phyloP scores from a whole-genome alignment of 1,139 yeast genomes.

The Meyerozyma smithsonii region DNA sequence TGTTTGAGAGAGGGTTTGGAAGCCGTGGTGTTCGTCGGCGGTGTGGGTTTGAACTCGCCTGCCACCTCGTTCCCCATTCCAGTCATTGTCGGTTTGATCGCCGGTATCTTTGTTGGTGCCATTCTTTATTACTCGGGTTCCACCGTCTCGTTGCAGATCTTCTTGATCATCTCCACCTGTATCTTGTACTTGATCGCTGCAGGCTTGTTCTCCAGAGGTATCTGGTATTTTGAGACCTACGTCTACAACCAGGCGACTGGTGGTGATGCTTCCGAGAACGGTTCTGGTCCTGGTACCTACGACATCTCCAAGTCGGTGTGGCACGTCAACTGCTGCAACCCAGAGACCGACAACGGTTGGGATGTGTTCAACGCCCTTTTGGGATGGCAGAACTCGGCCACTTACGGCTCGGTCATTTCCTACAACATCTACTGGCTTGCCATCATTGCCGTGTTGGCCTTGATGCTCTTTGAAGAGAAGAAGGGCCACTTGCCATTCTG shows the following conservation, averaged over 20 bases:
- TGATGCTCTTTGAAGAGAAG: conserved; percentile 72
- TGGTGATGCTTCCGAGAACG: conserved; percentile 85
- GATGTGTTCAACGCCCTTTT: conserved; percentile 82
- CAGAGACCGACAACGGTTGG: conserved; percentile 86
- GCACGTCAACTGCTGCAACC: conserved; percentile 95
- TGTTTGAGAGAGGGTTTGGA: conserved; percentile 88
- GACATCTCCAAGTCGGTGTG: conserved; percentile 72
- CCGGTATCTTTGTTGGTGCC: conserved; percentile 67
- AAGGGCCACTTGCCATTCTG: conserved; percentile 57
- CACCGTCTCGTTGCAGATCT: conserved; percentile 69
- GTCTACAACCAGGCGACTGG: conserved; percentile 62
- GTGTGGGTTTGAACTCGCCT: conserved; percentile 77
- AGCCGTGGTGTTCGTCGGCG: conserved; percentile 88
- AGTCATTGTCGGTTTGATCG: conserved; percentile 67
- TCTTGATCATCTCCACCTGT: conserved; percentile 75
- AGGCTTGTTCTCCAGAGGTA: conserved; percentile 84
- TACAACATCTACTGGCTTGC: conserved; percentile 81
- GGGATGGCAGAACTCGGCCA: conserved; percentile 93
- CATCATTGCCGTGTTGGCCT: conserved; percentile 47
- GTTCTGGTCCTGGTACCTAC: conserved; percentile 91
- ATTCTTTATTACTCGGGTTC: conserved; percentile 74
- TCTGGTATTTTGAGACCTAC: conserved; percentile 78
- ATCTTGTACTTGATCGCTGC: conserved; percentile 82
- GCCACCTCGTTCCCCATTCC: conserved; percentile 82
- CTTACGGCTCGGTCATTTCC: conserved; percentile 78